These are phyloP conservation scores for Viola odorata DNA, from an alignment of 345 rosid genomes.

Conservation along the genomic window DNA sequence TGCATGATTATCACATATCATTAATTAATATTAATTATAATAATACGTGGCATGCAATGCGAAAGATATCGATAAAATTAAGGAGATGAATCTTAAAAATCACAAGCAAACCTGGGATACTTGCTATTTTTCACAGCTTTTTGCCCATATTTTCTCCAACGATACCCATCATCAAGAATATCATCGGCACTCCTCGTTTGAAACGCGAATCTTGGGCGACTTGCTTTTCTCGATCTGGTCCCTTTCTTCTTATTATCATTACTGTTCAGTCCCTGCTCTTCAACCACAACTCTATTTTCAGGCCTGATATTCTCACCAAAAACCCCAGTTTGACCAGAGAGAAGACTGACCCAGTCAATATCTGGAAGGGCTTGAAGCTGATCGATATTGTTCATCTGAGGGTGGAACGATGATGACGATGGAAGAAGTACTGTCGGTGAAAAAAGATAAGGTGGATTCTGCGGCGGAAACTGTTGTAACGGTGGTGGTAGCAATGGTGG, in stretches of 20 bases:
- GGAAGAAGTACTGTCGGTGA: slow-evolving; percentile 25
- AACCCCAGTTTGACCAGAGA: slow-evolving; percentile 26
- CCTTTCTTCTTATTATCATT: slow-evolving; percentile 27
- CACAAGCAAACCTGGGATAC: slow-evolving; percentile 47
- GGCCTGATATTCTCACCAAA: slow-evolving; percentile 14
- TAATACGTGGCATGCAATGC: slow-evolving; percentile 7
- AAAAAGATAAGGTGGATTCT: slow-evolving; percentile 21
- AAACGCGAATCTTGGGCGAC: slow-evolving; percentile 51
- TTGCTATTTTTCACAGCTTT: slow-evolving; percentile 59
- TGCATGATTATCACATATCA: too few species aligned
- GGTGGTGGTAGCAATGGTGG: slow-evolving; percentile 12
- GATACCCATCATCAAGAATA: slow-evolving; percentile 69
- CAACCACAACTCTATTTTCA: slow-evolving; percentile 16
- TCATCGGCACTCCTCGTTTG: slow-evolving; percentile 63
- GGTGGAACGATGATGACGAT: slow-evolving; percentile 20
- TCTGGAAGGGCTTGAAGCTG: slow-evolving; percentile 25
- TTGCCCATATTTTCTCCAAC: slow-evolving; percentile 75
- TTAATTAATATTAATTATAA: neutral
- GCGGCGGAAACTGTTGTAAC: slow-evolving; percentile 17
- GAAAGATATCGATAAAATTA: neutral
- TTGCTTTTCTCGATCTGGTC: slow-evolving; percentile 31
- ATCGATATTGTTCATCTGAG: slow-evolving; percentile 2
- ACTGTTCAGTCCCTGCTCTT: slow-evolving; percentile 12
- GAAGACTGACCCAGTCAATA: slow-evolving; percentile 49
- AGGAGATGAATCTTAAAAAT: neutral